Evolutionary conservation across 73 alveolate genomes (phyloP).

Genomic region (Paramecium primaurelia): DNA sequence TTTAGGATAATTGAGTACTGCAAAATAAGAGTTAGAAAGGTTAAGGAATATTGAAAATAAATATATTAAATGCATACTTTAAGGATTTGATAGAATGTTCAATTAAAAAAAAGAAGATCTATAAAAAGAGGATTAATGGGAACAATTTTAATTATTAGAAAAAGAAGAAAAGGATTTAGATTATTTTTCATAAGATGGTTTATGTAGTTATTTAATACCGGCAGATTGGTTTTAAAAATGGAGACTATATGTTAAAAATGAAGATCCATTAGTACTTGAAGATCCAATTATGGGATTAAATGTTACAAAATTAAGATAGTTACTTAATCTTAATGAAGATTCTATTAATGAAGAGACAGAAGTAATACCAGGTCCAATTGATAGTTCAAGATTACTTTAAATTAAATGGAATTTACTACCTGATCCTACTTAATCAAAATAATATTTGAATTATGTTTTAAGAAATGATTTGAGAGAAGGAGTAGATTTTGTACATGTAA

Average conservation of each 20-base stretch:
- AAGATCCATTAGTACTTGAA: background rate
- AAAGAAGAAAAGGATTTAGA: background rate
- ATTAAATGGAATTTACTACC: background rate
- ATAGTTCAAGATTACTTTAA: background rate
- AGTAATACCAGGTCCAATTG: conserved; percentile 53
- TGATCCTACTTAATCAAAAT: background rate
- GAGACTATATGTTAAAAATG: background rate
- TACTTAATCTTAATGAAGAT: conserved; percentile 20
- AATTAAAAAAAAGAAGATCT: background rate
- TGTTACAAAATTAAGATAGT: background rate
- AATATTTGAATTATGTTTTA: conserved; percentile 10
- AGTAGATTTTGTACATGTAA: conserved; percentile 4
- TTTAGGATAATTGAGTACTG: background rate
- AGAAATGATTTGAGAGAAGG: conserved; percentile 31
- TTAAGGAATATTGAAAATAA: background rate
- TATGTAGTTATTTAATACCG: conserved; percentile 15
- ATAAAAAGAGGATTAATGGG: background rate
- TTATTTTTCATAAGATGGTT: background rate
- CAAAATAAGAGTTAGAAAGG: background rate
- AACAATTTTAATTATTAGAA: background rate
- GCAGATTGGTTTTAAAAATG: conserved; percentile 41
- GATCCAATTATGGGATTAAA: background rate
- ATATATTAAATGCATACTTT: background rate
- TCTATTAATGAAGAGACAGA: background rate
- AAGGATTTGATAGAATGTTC: background rate